phyloP scores from a whole-genome alignment of 1,284 basidiomycete species.

The Blastosporella zonata region DNA sequence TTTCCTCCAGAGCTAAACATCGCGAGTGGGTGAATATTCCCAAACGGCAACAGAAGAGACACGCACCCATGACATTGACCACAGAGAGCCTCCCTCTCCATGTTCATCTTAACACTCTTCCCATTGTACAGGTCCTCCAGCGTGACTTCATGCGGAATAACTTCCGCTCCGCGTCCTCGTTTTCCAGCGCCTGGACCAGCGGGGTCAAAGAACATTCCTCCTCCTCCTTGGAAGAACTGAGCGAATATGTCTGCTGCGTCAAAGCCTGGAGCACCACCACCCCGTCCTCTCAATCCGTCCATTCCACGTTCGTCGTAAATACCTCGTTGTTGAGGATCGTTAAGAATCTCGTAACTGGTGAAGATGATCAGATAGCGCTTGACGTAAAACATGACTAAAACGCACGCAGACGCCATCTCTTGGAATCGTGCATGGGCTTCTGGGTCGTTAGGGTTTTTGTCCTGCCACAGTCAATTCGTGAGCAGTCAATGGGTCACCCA shows the following conservation, averaged over 20 bases:
- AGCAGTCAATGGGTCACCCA: not conserved
- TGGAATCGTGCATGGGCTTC: slow-evolving; percentile 80
- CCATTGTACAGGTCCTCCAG: slow-evolving; percentile 94
- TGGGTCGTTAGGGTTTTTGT: slow-evolving; percentile 78
- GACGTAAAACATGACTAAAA: slow-evolving; percentile 21
- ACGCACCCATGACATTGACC: slow-evolving; percentile 76
- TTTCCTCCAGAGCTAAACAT: slow-evolving; percentile 73
- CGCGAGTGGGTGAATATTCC: not conserved
- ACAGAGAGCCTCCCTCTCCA: slow-evolving; percentile 86
- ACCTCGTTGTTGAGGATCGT: slow-evolving; percentile 73
- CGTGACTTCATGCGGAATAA: slow-evolving; percentile 82
- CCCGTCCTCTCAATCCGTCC: slow-evolving; percentile 55
- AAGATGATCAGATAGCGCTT: slow-evolving; percentile 6
- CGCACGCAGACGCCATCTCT: slow-evolving; percentile 83
- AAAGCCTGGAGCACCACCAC: slow-evolving; percentile 46
- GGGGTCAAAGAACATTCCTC: slow-evolving; percentile 52
- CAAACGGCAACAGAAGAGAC: not conserved
- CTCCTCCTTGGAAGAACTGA: slow-evolving; percentile 59
- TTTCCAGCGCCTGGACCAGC: slow-evolving; percentile 42
- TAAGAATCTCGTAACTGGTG: slow-evolving; percentile 81
- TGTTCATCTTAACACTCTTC: slow-evolving; percentile 84
- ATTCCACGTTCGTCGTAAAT: slow-evolving; percentile 83
- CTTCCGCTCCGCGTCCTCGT: slow-evolving; percentile 62
- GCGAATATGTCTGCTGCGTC: slow-evolving; percentile 73
- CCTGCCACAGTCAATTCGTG: slow-evolving; percentile 15